Evolutionary conservation across 495 filamentous ascomycete species (phyloP).

Genomic region (Penicillium psychrofluorescens): DNA sequence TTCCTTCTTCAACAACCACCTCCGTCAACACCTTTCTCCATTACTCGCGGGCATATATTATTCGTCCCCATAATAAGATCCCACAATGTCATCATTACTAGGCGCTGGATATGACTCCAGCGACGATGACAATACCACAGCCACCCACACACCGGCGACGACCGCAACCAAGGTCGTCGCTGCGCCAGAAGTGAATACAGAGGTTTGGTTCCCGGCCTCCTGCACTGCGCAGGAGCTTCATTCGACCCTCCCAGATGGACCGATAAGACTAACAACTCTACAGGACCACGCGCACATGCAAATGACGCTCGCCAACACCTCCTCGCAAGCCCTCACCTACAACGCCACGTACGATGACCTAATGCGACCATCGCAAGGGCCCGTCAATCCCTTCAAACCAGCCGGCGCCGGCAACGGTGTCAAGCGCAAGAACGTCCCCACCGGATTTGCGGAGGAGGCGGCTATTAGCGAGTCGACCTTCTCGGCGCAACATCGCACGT

Average conservation of each 20-base stretch:
- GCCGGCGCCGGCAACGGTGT: conserved; percentile 48
- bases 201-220: conserved; percentile 47
- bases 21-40: conserved; percentile 2
- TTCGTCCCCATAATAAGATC: not conserved
- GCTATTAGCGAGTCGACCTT: conserved; percentile 88
- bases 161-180: conserved; percentile 40
- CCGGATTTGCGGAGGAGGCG: conserved; percentile 80
- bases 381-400: conserved; percentile 71
- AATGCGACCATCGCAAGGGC: conserved; percentile 60
- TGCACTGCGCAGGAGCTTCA: not conserved
- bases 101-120: conserved; percentile 47
- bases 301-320: conserved; percentile 50
- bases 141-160: conserved; percentile 17
- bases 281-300: conserved; percentile 52
- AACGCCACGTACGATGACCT: conserved; percentile 69
- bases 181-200: conserved; percentile 54
- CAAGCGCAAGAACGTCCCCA: conserved; percentile 87
- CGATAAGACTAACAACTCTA: conserved; percentile 30
- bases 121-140: conserved; percentile 35
- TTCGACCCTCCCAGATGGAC: not conserved
- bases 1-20: conserved; percentile 12
- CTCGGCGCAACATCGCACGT: conserved; percentile 68
- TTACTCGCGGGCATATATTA: not conserved
- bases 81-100: conserved; percentile 41
- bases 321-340: conserved; percentile 45